A percentile compares a stretch with the other conserved stretches of the same genome.
phyloP scores from a whole-genome alignment of 768 basidiomycete species.

The Boletus tomentosulus region DNA sequence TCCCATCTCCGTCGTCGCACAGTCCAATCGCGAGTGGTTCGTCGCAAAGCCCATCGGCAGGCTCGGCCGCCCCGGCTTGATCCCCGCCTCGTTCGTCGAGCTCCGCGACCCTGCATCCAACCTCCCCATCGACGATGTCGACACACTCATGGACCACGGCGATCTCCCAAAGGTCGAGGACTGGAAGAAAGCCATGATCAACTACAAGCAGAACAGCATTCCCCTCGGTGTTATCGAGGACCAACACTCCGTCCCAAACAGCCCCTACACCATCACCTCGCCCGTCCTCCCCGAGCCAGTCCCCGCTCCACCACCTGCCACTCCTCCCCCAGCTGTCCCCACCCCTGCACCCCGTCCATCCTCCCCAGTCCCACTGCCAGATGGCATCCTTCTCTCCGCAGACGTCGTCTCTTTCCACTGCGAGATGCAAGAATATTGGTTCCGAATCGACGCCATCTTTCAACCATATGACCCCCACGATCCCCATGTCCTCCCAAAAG shows the following conservation, averaged over 20 bases:
- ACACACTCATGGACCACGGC: conserved; percentile 77
- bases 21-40: conserved; percentile 99
- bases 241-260: conserved; percentile 40
- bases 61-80: conserved; percentile 92
- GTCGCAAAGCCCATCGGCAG: conserved; percentile 97
- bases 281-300: neutral
- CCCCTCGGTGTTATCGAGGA: conserved; percentile 88
- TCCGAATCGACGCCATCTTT: conserved; percentile 86
- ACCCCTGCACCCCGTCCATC: conserved; percentile 30
- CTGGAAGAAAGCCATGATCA: conserved; percentile 94
- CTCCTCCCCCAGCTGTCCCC: conserved; percentile 12
- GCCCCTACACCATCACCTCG: conserved; percentile 33
- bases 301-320: conserved; percentile 6
- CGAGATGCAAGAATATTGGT: conserved; percentile 97
- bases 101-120: conserved; percentile 91
- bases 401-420: conserved; percentile 95
- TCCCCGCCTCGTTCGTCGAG: conserved; percentile 96
- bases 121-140: conserved; percentile 69
- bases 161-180: conserved; percentile 96
- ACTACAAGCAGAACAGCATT: conserved; percentile 95
- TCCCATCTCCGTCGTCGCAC: conserved; percentile 93
- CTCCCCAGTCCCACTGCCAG: conserved; percentile 54
- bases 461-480: conserved; percentile 72
- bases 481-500: conserved; percentile 52
- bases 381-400: conserved; percentile 82